Evolutionary conservation across 1,284 basidiomycete genomes (phyloP), one percentile per base, ranked within the genome.

Genomic region (Athelia psychrophila): DNA sequence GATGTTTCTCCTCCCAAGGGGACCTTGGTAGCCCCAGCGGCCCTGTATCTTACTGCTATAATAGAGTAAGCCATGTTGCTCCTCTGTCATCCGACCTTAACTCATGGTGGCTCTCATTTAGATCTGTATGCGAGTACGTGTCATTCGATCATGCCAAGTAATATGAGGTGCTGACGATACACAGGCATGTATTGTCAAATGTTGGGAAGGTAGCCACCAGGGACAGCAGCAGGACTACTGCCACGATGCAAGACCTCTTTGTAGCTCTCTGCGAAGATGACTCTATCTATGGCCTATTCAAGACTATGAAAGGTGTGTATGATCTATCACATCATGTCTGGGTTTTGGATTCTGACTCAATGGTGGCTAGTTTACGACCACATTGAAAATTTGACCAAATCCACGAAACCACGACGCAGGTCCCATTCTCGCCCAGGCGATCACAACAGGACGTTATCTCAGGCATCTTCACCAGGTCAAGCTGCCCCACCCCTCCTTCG

Each of bases 41-140:
- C 90, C 16, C 67, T 95, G 44, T 96, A 95, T 76, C 76, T 95
- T 51, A 95, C 93, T 12, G 93, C 93, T n/a, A 89, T 95, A 56
- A 74, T 95, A 40, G 93, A 96, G 93, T 94, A 66, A 53, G 53
- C 46, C 18, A 33, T 47, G 47, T 38, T 52, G 49, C 57, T 44
- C 47, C 49, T 49, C 51, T 51, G 50, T 58, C 59, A 62, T n/a
- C 5, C 20, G n/a, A n/a, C 38, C 20, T 58, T 61, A 56, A 55
- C 49, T 60, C 55, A 51, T 53, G 50, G 54, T 59, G 42, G 57
- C 56, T n/a, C n/a, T n/a, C n/a, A n/a, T 53, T 40, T 63, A 92
- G 90, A 70, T 82, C 87, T 56, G 76, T 91, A 61, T 92, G 88
- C 88, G 88, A 92, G 90, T 92, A 70, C 67, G 89, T 81, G 52